Base-by-base conservation (phyloP, 1,284 basidiomycete species). In the Athelia sp. region DNA sequence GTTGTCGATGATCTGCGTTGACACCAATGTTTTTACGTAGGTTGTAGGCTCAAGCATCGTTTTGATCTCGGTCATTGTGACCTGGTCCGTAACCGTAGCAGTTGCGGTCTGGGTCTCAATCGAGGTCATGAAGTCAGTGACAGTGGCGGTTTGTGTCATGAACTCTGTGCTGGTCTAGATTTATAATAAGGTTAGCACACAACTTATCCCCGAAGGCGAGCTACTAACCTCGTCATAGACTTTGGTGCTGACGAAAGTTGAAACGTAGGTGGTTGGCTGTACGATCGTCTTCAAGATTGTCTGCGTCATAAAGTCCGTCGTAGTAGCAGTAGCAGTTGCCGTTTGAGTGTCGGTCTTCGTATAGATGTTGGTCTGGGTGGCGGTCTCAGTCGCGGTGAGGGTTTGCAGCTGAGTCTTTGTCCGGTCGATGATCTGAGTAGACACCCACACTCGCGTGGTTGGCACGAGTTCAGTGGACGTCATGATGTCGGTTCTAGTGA, bases 391-490 rank as follows among this genome's bases (percentile, higher is more conserved):
- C 14, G 77, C 76, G 54, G 81, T 84, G 56, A 81, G 64, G 32
- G 79, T 83, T 63, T 82, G 75, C 54, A 79, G 74, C 50, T 76
- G 35, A 17, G 67, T 74, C 64, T 74, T 64, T 50, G 82, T 84
- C 48, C 72, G 66, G 67, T 84, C 79, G 56, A 82, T 72, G 60
- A 77, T 68, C 63, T 84, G 75, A 18, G 83, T 85, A 11, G 82
- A 84, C 18, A 82, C 73, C 73, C 75, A 84, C 43, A 82, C 72
- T 43, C 74, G 72, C 17, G 82, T 84, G 29, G 83, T 84, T 45
- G 80, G 81, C 31, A 79, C 68, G 26, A 78, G 64, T 61, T 76
- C 63, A 22, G 76, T 70, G 13, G 78, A 79, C 3, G 82, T 84
- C 60, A 74, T 67, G 53, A 75, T 57, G 49, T 73, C 62, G n/a